Evolutionary conservation across 208 protist species (phyloP).

Genomic region (Trichomonas tenax): DNA sequence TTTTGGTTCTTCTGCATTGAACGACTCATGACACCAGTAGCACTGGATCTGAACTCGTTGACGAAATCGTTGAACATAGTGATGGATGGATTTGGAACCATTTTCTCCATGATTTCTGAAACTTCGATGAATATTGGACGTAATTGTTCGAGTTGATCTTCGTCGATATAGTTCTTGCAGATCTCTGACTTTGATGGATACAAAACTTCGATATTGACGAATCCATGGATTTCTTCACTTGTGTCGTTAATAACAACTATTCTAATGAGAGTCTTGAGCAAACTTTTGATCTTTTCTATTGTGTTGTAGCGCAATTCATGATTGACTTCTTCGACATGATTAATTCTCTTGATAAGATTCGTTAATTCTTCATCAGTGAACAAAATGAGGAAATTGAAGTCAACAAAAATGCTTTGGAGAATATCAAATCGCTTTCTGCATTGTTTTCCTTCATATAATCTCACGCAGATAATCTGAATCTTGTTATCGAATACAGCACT

Average conservation of each 20-base stretch:
- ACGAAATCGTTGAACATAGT: neutral
- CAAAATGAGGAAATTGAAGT: neutral
- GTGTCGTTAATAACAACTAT: neutral
- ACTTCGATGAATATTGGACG: neutral
- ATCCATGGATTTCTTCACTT: neutral
- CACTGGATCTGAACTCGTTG: neutral
- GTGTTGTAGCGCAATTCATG: neutral
- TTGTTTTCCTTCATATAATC: neutral
- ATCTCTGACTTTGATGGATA: neutral
- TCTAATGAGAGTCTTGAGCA: neutral
- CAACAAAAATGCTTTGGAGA: neutral
- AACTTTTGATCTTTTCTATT: neutral
- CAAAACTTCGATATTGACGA: neutral
- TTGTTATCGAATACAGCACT: neutral
- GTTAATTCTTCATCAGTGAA: neutral
- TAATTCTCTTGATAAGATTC: neutral
- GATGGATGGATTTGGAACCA: neutral
- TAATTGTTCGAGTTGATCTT: neutral
- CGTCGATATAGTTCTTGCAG: neutral
- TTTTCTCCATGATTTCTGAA: neutral
- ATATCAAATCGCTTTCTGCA: neutral
- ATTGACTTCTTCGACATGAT: neutral
- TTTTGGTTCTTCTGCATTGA: neutral
- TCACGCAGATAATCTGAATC: neutral
- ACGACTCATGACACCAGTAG: neutral